phyloP scores from a whole-genome alignment of 2,329 filamentous ascomycete genomes.

The Chaetomium sp. region DNA sequence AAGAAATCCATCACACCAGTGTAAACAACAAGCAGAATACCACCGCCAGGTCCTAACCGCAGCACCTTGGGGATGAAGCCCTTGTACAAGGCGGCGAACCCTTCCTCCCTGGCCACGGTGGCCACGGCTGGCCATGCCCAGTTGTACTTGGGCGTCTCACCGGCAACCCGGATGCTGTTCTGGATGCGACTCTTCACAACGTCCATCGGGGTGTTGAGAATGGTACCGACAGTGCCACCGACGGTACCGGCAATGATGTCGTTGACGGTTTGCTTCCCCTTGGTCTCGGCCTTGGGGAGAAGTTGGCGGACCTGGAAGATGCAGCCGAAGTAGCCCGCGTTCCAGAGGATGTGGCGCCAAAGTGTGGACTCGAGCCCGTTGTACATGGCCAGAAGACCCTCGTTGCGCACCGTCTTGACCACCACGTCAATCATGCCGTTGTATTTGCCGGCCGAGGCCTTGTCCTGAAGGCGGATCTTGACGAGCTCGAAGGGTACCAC shows the following conservation, averaged over 20 bases:
- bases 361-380: conserved; percentile 94
- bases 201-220: conserved; percentile 93
- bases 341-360: conserved; percentile 87
- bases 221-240: conserved; percentile 82
- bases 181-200: conserved; percentile 98
- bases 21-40: conserved; percentile 76
- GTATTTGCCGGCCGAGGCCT: conserved; percentile 84
- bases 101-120: conserved; percentile 88
- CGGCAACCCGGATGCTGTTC: conserved; percentile 80
- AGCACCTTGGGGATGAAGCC: conserved; percentile 95
- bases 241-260: conserved; percentile 81
- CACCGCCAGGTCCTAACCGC: conserved; percentile 60
- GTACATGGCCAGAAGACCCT: conserved; percentile 85
- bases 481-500: conserved; percentile 97
- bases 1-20: conserved; percentile 92
- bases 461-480: conserved; percentile 97
- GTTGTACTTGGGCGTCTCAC: conserved; percentile 88
- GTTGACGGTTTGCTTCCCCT: conserved; percentile 74
- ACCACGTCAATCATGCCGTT: conserved; percentile 75
- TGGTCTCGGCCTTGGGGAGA: conserved; percentile 73
- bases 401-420: conserved; percentile 71
- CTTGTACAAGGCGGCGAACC: conserved; percentile 89
- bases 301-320: conserved; percentile 93
- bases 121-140: conserved; percentile 88
- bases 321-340: conserved; percentile 93